Base-by-base conservation (phyloP, 352 stramenopile species). In the Aphanomyces euteiches region DNA sequence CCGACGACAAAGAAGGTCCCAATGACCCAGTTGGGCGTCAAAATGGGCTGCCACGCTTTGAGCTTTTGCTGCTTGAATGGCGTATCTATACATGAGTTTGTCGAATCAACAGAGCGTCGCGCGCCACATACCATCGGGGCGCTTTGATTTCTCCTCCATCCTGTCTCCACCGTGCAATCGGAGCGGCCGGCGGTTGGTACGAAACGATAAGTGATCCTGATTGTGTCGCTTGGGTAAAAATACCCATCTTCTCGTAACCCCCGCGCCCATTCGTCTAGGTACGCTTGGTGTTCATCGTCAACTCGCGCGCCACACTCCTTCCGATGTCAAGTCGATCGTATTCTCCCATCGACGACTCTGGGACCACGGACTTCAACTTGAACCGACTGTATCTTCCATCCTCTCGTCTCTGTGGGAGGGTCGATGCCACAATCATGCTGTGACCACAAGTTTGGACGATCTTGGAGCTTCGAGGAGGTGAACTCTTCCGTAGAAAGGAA, bases 41-140 rank as follows among this genome's bases (percentile, higher is more conserved):
- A 68, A 47, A 97, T 86, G n/a, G 93, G 93, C 76, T 95, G 82
- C 88, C 90, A 96, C 38, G 88, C 81, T 47, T 84, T 79, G 53
- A 97, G 78, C 40, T 90, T 92, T 72, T 95, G 87, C 79, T 95
- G 87, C 77, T 95, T 95, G 73, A 95, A 95, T 48, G 85, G 87
- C 45, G 85, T 95, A 77, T 95, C 87, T 70, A 61, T 21, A 58
- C 19, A n/a, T 13, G 15, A 43, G 17, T 15, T 21, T 40, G 34
- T 15, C 47, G 15, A 1, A 67, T 72, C 28, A 28, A 28, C 28
- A 28, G 28, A 28, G 28, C 28, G 28, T 28, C 28, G 28, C 28
- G 28, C 2, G 28, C 28, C 28, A n/a, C 43, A 36, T 53, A 93
- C 85, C 85, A 77, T 94, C 87, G 60, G 87, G 87, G 79, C 91